Conservation (phyloP, 495 filamentous ascomycete genomes). For the Penicillium goetzii region DNA sequence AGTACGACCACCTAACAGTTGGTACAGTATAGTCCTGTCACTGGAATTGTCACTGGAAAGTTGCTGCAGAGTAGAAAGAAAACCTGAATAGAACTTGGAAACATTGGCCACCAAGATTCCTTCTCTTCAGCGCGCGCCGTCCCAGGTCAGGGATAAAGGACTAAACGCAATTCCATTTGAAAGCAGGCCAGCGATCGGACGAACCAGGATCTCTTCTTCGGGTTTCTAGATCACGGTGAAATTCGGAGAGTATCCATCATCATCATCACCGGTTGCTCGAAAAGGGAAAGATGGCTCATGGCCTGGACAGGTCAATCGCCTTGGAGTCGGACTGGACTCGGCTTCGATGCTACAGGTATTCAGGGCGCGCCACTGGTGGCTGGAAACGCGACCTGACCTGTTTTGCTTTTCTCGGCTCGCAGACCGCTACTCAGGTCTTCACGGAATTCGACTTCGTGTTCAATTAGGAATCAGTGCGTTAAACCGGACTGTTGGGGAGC, state of each 20-base stretch:
- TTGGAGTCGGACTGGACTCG: neutral
- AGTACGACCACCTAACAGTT: constrained; percentile 4
- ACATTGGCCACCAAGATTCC: neutral
- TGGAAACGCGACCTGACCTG: neutral
- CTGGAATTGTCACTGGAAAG: neutral
- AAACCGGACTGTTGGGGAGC: constrained; percentile 13
- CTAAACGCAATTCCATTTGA: neutral
- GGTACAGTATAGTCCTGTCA: neutral
- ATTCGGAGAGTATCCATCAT: neutral
- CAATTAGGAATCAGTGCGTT: neutral
- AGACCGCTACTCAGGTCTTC: neutral
- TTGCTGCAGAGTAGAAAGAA: neutral
- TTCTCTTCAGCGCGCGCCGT: constrained; percentile 7
- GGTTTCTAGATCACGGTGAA: neutral
- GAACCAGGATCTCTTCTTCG: neutral
- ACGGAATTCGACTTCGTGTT: constrained; percentile 2
- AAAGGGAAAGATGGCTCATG: constrained; percentile 16
- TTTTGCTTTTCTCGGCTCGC: neutral
- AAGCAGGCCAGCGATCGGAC: constrained; percentile 8
- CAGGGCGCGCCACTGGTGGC: neutral
- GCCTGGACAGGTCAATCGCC: constrained; percentile 10
- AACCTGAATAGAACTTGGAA: neutral
- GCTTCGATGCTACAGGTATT: neutral
- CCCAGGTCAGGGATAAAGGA: neutral
- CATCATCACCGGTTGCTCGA: neutral